These are phyloP conservation scores for Pneumocystis carinii DNA, from an alignment of 1,139 yeast species.

Conservation along the genomic window DNA sequence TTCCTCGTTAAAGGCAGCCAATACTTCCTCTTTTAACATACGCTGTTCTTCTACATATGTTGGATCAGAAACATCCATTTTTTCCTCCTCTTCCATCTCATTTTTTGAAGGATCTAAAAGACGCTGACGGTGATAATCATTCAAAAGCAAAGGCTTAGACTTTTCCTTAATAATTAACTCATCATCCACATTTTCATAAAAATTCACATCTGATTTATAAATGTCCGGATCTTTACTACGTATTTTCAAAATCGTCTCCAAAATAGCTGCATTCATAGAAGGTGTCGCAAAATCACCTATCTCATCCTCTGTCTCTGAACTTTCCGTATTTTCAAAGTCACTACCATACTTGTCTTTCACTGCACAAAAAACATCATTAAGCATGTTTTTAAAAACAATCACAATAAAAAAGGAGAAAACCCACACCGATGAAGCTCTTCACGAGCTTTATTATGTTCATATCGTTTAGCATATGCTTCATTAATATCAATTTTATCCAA, in stretches of 20 bases:
- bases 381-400: background rate
- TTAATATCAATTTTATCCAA: conserved; percentile 21
- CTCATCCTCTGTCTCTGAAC: conserved; percentile 60
- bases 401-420: conserved; percentile 10
- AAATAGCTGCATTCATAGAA: conserved; percentile 68
- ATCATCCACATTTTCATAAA: conserved; percentile 12
- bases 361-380: conserved; percentile 11
- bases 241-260: conserved; percentile 55
- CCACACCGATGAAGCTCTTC: conserved; percentile 22
- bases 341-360: conserved; percentile 20
- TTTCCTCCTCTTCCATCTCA: conserved; percentile 23
- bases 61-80: conserved; percentile 5
- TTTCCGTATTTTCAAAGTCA: conserved; percentile 14
- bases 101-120: conserved; percentile 46
- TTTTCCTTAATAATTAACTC: conserved; percentile 17
- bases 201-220: conserved; percentile 37
- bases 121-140: conserved; percentile 82
- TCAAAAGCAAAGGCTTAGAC: conserved; percentile 71
- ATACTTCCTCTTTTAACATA: conserved; percentile 31
- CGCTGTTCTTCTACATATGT: conserved; percentile 14
- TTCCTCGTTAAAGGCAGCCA: conserved; percentile 49
- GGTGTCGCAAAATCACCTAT: conserved; percentile 77
- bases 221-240: conserved; percentile 47
- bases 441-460: conserved; percentile 24
- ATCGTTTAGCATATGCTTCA: conserved; percentile 22